Evolutionary conservation across 257 asterid species (phyloP).

Genomic region (Galeopsis tetrahit): DNA sequence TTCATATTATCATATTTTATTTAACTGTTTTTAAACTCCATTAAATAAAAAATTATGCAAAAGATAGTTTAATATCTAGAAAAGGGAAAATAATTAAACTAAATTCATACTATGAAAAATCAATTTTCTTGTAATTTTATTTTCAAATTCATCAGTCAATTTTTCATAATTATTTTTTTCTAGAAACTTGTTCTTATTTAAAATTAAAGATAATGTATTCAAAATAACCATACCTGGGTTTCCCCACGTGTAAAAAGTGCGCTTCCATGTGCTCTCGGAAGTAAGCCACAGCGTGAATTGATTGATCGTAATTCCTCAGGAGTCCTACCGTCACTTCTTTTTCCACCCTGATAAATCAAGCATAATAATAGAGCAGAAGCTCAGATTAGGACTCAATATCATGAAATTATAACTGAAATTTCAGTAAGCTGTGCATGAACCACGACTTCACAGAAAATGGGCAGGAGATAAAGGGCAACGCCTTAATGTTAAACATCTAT

Average conservation of each 20-base stretch:
- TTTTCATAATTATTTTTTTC: too few relatives aligned
- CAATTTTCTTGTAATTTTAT: too few relatives aligned
- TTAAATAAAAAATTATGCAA: too few relatives aligned
- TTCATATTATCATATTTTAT: too few relatives aligned
- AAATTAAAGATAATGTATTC: too few relatives aligned
- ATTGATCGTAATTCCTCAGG: conserved; percentile 77
- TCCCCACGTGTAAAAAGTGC: conserved; percentile 98
- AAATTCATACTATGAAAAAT: too few relatives aligned
- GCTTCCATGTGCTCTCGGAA: conserved; percentile 99
- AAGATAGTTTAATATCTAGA: too few relatives aligned
- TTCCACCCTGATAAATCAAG: conserved; percentile 68
- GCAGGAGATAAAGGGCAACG: conserved; percentile 16
- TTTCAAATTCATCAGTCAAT: too few relatives aligned
- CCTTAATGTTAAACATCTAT: conserved; percentile 8
- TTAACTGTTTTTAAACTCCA: too few relatives aligned
- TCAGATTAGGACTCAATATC: conserved; percentile 22
- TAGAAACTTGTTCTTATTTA: too few relatives aligned
- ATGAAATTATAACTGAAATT: conserved; percentile 22
- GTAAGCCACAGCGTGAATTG: conserved; percentile 81
- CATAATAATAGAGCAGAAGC: conserved; percentile 24
- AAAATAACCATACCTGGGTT: conserved; percentile 72
- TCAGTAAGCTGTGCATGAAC: conserved; percentile 27
- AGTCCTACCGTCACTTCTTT: conserved; percentile 90
- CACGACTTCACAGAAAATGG: conserved; percentile 2
- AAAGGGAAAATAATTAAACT: too few relatives aligned